Evolutionary conservation across 768 basidiomycete species (phyloP).

Genomic region (Kwoniella pini): DNA sequence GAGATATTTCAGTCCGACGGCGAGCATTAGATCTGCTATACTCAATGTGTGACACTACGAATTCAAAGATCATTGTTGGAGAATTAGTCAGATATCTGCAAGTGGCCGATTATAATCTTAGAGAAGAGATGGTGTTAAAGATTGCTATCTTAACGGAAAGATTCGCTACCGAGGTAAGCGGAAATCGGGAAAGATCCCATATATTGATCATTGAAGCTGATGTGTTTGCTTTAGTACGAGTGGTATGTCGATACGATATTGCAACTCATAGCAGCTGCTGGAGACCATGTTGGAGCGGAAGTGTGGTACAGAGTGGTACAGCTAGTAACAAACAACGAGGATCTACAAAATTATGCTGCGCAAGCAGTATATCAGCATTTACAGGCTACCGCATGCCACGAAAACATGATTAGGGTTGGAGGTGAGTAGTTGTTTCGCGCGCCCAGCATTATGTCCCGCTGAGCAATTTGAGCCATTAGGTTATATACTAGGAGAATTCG

Average conservation of each 20-base stretch:
- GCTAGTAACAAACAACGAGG: conserved; percentile 97
- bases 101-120: conserved; percentile 92
- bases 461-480: conserved; percentile 58
- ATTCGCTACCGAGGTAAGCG: conserved; percentile 71
- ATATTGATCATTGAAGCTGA: background rate
- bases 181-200: background rate
- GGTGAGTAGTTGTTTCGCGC: conserved; percentile 61
- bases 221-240: conserved; percentile 64
- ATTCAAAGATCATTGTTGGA: conserved; percentile 92
- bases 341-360: conserved; percentile 93
- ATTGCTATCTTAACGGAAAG: conserved; percentile 99
- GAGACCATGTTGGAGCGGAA: conserved; percentile 98
- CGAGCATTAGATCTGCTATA: conserved; percentile 93
- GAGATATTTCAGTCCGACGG: conserved; percentile 93
- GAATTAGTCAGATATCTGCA: conserved; percentile 90
- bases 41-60: conserved; percentile 98
- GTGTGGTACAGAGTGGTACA: conserved; percentile 99
- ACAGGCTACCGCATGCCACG: conserved; percentile 72
- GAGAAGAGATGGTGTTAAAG: conserved; percentile 99
- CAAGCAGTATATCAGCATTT: conserved; percentile 88
- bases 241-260: conserved; percentile 99
- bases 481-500: conserved; percentile 97
- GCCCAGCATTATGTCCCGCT: background rate
- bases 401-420: conserved; percentile 81
- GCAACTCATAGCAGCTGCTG: conserved; percentile 91